A percentile compares a stretch with the other conserved stretches of the same genome.
phyloP scores from a whole-genome alignment of 2,329 filamentous ascomycete genomes.

The Phaeoacremonium minimum region DNA sequence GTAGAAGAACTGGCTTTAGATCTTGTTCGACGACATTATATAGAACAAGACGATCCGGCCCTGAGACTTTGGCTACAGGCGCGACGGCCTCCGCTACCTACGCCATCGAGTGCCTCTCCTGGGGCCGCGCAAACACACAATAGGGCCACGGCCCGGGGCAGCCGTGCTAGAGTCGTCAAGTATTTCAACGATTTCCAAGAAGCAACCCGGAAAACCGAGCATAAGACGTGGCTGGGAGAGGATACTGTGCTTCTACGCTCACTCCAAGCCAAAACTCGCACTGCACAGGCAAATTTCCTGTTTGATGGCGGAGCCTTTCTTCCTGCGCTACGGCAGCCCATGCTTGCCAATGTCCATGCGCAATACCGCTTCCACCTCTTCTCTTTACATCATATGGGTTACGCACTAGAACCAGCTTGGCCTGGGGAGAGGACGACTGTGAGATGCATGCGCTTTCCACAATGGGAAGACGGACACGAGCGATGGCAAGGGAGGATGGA shows the following conservation, averaged over 20 bases:
- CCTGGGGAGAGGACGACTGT: neutral
- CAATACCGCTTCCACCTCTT: too few relatives aligned
- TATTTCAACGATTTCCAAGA: too few relatives aligned
- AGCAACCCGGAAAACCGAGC: too few relatives aligned
- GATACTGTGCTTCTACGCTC: slow-evolving; percentile 2
- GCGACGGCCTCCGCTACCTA: slow-evolving; percentile 1
- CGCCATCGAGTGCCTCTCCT: neutral
- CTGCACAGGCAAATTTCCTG: neutral
- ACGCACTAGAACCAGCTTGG: neutral
- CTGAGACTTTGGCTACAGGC: slow-evolving; percentile 12
- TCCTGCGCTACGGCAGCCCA: neutral
- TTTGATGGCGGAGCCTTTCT: slow-evolving; percentile 5
- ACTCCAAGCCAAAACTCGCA: neutral
- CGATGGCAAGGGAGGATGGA: too few relatives aligned
- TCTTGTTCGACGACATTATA: slow-evolving; percentile 15
- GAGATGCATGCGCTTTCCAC: neutral
- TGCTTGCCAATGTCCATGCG: too few relatives aligned
- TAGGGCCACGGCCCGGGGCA: too few relatives aligned
- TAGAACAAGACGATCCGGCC: slow-evolving; percentile 14
- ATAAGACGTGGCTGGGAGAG: slow-evolving; percentile 5
- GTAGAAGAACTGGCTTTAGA: slow-evolving; percentile 12
- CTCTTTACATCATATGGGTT: too few relatives aligned
- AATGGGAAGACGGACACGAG: too few relatives aligned
- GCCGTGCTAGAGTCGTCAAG: neutral
- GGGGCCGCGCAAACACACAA: neutral